phyloP scores from a whole-genome alignment of 805 yeast species.

The Teunomyces panamensis region DNA sequence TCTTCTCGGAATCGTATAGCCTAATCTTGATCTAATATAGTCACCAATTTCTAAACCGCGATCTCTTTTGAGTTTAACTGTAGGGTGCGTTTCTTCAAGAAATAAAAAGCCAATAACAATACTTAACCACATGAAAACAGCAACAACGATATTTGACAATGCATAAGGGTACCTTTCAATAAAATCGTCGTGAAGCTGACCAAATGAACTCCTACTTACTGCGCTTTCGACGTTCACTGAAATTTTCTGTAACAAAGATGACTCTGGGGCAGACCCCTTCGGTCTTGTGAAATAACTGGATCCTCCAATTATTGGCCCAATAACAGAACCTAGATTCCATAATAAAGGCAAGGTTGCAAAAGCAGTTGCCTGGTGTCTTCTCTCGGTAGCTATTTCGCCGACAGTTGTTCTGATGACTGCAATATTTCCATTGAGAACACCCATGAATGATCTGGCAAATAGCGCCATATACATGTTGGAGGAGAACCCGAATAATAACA shows the following conservation, averaged over 20 bases:
- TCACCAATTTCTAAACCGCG: conserved; percentile 47
- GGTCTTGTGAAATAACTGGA: conserved; percentile 52
- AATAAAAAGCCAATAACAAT: conserved; percentile 42
- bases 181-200: conserved; percentile 19
- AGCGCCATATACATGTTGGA: conserved; percentile 51
- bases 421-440: conserved; percentile 60
- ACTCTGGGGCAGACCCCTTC: conserved; percentile 7
- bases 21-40: conserved; percentile 9
- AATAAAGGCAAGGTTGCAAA: conserved; percentile 59
- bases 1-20: background rate
- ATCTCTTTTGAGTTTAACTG: conserved; percentile 38
- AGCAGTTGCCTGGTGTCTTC: conserved; percentile 60
- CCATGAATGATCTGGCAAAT: conserved; percentile 51
- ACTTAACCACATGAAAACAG: conserved; percentile 34
- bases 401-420: conserved; percentile 61
- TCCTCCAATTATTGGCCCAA: conserved; percentile 60
- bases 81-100: conserved; percentile 52
- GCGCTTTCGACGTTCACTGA: background rate
- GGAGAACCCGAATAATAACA: conserved; percentile 53
- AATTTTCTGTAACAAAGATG: background rate
- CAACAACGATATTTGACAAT: conserved; percentile 50
- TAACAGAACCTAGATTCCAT: conserved; percentile 57
- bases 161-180: conserved; percentile 47
- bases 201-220: background rate
- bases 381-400: conserved; percentile 57